Percentiles rank a stretch among this genome's conserved stretches.
phyloP scores from a whole-genome alignment of 306 rosid species.

The Citrullus amarus region DNA sequence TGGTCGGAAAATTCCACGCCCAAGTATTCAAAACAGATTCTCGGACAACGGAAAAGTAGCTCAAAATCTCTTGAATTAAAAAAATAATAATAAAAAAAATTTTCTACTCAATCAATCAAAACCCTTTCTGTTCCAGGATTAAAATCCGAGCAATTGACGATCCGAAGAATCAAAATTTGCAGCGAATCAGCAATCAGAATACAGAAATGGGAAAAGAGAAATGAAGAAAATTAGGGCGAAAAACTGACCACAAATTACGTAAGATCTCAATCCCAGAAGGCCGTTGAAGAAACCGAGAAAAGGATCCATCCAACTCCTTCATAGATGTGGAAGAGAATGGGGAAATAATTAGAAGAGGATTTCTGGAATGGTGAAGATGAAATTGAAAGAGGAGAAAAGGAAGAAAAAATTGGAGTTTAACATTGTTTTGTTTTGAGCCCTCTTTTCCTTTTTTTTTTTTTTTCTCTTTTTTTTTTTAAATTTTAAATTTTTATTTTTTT shows the following conservation, averaged over 20 bases:
- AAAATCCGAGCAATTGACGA: neutral
- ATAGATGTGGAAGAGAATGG: neutral
- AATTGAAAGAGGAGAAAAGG: neutral
- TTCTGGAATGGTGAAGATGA: neutral
- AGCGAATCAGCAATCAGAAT: neutral
- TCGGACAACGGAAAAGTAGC: neutral
- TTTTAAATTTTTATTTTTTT: neutral
- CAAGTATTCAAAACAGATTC: neutral
- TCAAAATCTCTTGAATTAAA: neutral
- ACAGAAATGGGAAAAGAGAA: neutral
- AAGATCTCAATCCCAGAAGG: neutral
- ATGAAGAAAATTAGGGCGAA: neutral
- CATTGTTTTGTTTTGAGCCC: neutral
- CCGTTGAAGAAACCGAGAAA: neutral
- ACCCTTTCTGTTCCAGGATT: too few relatives aligned
- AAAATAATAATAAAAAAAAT: neutral
- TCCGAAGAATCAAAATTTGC: too few relatives aligned
- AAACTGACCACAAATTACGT: neutral
- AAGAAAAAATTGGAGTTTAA: neutral
- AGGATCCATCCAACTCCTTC: constrained; percentile 5
- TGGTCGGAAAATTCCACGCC: neutral
- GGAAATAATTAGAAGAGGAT: neutral
- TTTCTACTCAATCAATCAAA: neutral
- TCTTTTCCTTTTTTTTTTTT: too few relatives aligned
- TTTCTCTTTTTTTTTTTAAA: too few relatives aligned